Evolutionary conservation across 83 land plant species (phyloP), one percentile per base, ranked within the genome.

Genomic region (Diphasiastrum complanatum): DNA sequence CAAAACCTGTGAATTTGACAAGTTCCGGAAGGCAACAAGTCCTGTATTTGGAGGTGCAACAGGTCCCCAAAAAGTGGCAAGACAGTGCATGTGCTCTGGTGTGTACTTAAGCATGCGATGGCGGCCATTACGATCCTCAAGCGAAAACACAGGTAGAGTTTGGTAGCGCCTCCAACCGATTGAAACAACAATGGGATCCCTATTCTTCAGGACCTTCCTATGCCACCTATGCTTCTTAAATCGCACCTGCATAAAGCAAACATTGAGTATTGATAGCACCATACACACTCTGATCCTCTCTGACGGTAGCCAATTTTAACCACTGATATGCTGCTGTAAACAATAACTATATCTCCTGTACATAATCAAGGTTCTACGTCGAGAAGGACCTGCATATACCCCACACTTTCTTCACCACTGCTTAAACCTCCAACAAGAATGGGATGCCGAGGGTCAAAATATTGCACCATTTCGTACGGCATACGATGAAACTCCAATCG

Each of bases 311-410:
- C n/a, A n/a, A n/a, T n/a, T n/a, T n/a, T n/a, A n/a, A n/a, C n/a
- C n/a, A n/a, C n/a, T n/a, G n/a, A n/a, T n/a, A n/a, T n/a, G n/a
- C n/a, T n/a, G n/a, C n/a, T n/a, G n/a, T n/a, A n/a, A n/a, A n/a
- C n/a, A n/a, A n/a, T n/a, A n/a, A n/a, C n/a, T n/a, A n/a, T n/a
- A n/a, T n/a, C n/a, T n/a, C n/a, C n/a, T n/a, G n/a, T n/a, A n/a
- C n/a, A n/a, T n/a, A n/a, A n/a, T n/a, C n/a, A n/a, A n/a, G n/a
- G n/a, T n/a, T n/a, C n/a, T n/a, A n/a, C n/a, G n/a, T n/a, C n/a
- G n/a, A n/a, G n/a, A n/a, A n/a, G 24, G 26, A 90, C 99, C 97
- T 95, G 97, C 91, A 95, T 90, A 68, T 82, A 95, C 27, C 99
- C 99, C 51, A 77, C 83, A 75, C 87, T 80, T 60, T 84, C 97